phyloP scores from a whole-genome alignment of 352 stramenopile genomes.

The Pythium monospermum region DNA sequence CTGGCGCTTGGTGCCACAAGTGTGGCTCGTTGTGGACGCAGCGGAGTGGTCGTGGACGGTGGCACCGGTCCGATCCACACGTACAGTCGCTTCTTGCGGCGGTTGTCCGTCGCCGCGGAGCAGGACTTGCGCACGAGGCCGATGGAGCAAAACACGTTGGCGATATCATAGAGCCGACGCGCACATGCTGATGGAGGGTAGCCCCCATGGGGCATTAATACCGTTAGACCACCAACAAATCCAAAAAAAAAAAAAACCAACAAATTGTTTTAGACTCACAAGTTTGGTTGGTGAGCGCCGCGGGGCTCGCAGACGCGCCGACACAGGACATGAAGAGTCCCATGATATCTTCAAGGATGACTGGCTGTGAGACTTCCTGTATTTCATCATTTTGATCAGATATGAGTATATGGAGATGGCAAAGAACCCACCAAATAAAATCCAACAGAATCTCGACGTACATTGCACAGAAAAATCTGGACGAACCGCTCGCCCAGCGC shows the following conservation, averaged over 20 bases:
- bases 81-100: slow-evolving; percentile 30
- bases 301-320: slow-evolving; percentile 1
- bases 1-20: slow-evolving; percentile 14
- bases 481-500: slow-evolving; percentile 31
- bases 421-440: not conserved
- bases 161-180: slow-evolving; percentile 33
- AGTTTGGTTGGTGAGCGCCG: slow-evolving; percentile 23
- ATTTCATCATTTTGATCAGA: not conserved
- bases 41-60: slow-evolving; percentile 19
- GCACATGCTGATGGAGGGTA: slow-evolving; percentile 32
- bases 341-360: slow-evolving; percentile 40
- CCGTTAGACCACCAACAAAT: not conserved
- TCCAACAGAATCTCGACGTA: slow-evolving; percentile 11
- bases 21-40: slow-evolving; percentile 11
- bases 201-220: too few relatives aligned
- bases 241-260: not conserved
- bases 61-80: slow-evolving; percentile 25
- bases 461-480: slow-evolving; percentile 35
- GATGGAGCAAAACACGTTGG: slow-evolving; percentile 36
- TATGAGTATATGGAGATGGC: not conserved
- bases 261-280: slow-evolving; percentile 20
- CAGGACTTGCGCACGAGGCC: slow-evolving; percentile 27
- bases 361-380: slow-evolving; percentile 26
- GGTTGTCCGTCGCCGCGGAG: slow-evolving; percentile 20
- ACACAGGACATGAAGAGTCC: slow-evolving; percentile 24